These are phyloP conservation scores for Apophysomyces sp. DNA, from an alignment of 371 early-diverging fungal genomes.

Conservation along the genomic window DNA sequence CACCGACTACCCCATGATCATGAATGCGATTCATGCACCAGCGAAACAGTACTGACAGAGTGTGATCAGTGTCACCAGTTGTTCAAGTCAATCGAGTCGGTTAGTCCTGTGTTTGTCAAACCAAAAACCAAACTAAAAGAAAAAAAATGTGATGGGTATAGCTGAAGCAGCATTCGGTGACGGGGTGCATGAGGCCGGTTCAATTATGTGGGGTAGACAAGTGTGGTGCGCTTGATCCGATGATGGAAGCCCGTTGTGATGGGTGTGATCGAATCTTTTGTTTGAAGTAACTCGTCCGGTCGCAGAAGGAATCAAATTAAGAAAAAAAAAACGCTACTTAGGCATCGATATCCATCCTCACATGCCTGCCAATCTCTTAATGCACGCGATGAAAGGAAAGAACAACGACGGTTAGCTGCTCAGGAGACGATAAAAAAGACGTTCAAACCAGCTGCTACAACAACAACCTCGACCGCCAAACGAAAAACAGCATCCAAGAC, in stretches of 20 bases:
- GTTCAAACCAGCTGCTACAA: slow-evolving; percentile 3
- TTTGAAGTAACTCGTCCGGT: slow-evolving; percentile 17
- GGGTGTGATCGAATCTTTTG: slow-evolving; percentile 28
- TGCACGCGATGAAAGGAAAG: slow-evolving; percentile 20
- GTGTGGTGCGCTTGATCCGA: slow-evolving; percentile 27
- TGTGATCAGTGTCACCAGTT: slow-evolving; percentile 21
- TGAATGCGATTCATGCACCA: slow-evolving; percentile 14
- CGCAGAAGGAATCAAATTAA: not conserved
- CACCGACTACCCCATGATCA: slow-evolving; percentile 31
- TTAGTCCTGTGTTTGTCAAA: not conserved
- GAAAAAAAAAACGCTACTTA: not conserved
- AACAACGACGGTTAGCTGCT: slow-evolving; percentile 23
- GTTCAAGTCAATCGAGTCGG: slow-evolving; percentile 13
- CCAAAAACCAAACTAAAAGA: not conserved
- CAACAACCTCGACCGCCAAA: not conserved
- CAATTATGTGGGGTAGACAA: slow-evolving; percentile 16
- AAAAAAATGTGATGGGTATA: slow-evolving; percentile 7
- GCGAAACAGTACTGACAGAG: slow-evolving; percentile 13
- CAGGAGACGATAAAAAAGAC: slow-evolving; percentile 26
- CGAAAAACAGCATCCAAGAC: slow-evolving; percentile 10
- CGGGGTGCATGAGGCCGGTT: slow-evolving; percentile 12
- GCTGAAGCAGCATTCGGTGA: slow-evolving; percentile 22
- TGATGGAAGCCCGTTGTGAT: slow-evolving; percentile 24
- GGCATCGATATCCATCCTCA: slow-evolving; percentile 29
- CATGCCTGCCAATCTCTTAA: slow-evolving; percentile 23